Percentiles rank a stretch among this genome's conserved stretches.
phyloP scores from a whole-genome alignment of 2,329 filamentous ascomycete genomes.

The Endoconidiophora polonica region DNA sequence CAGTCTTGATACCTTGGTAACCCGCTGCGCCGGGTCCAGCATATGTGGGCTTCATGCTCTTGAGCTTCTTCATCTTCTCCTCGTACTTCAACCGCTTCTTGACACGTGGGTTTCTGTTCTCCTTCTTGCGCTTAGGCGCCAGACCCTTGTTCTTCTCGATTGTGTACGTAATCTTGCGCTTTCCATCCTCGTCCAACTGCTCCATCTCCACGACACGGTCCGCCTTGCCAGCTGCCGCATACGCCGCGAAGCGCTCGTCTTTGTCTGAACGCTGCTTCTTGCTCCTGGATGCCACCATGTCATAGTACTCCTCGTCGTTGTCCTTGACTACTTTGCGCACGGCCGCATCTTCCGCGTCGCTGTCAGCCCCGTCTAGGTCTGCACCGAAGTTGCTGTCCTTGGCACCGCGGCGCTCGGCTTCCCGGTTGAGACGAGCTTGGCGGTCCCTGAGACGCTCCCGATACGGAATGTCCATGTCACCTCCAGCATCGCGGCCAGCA shows the following conservation, averaged over 20 bases:
- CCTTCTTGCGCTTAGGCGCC: slow-evolving; percentile 79
- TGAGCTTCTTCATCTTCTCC: slow-evolving; percentile 93
- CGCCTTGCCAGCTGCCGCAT: slow-evolving; percentile 44
- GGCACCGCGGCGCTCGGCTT: slow-evolving; percentile 70
- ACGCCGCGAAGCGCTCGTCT: slow-evolving; percentile 36
- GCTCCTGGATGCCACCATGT: slow-evolving; percentile 60
- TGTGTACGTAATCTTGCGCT: slow-evolving; percentile 79
- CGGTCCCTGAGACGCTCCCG: slow-evolving; percentile 76
- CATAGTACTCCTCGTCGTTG: slow-evolving; percentile 73
- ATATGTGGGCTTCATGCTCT: slow-evolving; percentile 70
- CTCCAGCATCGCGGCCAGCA: slow-evolving; percentile 57
- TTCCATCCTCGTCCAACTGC: slow-evolving; percentile 63
- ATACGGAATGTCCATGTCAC: slow-evolving; percentile 71
- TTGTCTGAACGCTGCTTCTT: slow-evolving; percentile 61
- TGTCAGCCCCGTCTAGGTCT: slow-evolving; percentile 48
- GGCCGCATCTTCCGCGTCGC: slow-evolving; percentile 11
- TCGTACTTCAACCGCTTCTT: slow-evolving; percentile 98
- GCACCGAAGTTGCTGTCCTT: slow-evolving; percentile 45
- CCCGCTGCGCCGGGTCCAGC: slow-evolving; percentile 70
- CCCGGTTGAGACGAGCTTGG: slow-evolving; percentile 70
- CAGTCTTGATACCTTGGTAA: slow-evolving; percentile 81
- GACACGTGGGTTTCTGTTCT: slow-evolving; percentile 82
- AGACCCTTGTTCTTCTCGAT: slow-evolving; percentile 98
- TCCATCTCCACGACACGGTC: slow-evolving; percentile 49
- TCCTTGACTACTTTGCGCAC: slow-evolving; percentile 38